Evolutionary conservation across 2,329 filamentous ascomycete species (phyloP), one percentile per base, ranked within the genome.

Genomic region (Aspergillus sp.): DNA sequence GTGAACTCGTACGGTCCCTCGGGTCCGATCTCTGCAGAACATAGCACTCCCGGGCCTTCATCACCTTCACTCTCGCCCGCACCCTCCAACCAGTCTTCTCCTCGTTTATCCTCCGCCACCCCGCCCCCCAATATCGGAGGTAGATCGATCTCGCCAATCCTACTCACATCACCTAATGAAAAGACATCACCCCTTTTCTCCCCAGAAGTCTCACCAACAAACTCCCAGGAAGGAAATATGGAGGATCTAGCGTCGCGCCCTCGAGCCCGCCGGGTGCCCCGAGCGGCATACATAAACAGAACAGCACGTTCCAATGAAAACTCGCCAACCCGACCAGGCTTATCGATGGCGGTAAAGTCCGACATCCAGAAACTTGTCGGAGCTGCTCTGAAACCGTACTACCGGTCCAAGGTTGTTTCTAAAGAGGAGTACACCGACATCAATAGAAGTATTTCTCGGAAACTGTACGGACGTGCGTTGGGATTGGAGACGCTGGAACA

Each of bases 361-460:
- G 91, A 87, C 68, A 89, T 99, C 62, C 93, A 92, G 71, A 88
- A 87, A 65, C 91, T 98, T 76, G 95, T 98, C 65, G 90, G 91
- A 62, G 80, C 83, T 42, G 91, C 90, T 5, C 80, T 99, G 43
- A 90, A 90, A 65, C 91, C 93, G 32, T 85, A 91, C 63, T 98
- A 93, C 80, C 84, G 87, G 61, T 88, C 88, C 42, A 88, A 89
- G 65, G 85, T 88, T 61, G 83, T 98, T 60, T 91, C 88, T 17
- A 90, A 92, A 64, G 90, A 96, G 58, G 89, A 97, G 74, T 99
- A 96, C 73, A 93, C 91, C 3, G 86, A 86, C 56, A 96, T 98
- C 75, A 98, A 98, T 71, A 88, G 92, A 61, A 88, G 89, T 59
- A 87, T 98, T 34, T 97, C 91, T 42, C 88, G 91, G 57, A 90